Evolutionary conservation across 2,329 filamentous ascomycete genomes (phyloP).

Genomic region (Berkeleyomyces rouxiae): DNA sequence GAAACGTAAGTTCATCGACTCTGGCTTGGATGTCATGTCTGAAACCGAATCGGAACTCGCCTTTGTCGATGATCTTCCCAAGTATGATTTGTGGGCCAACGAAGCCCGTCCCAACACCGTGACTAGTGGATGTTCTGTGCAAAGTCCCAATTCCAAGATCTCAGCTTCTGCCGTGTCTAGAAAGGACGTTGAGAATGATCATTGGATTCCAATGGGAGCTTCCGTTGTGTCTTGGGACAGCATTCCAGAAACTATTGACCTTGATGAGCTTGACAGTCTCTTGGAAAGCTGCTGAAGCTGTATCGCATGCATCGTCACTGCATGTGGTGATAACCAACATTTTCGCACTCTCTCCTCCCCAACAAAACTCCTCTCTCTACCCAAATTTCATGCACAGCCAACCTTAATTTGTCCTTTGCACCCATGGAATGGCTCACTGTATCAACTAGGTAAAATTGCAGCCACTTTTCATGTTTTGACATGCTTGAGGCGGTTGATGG

Average conservation of each 20-base stretch:
- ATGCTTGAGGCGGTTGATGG: neutral
- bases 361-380: neutral
- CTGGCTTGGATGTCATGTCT: slow-evolving; percentile 16
- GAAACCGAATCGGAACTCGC: slow-evolving; percentile 20
- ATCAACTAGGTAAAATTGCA: too few species aligned
- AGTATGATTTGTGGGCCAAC: slow-evolving; percentile 14
- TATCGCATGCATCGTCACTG: neutral
- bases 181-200: slow-evolving; percentile 26
- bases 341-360: neutral
- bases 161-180: slow-evolving; percentile 16
- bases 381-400: neutral
- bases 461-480: neutral
- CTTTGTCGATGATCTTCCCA: slow-evolving; percentile 25
- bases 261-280: slow-evolving; percentile 83
- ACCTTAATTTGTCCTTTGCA: neutral
- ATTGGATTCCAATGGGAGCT: slow-evolving; percentile 20
- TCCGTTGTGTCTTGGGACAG: slow-evolving; percentile 36
- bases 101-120: slow-evolving; percentile 18
- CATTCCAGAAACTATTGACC: slow-evolving; percentile 75
- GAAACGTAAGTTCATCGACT: slow-evolving; percentile 41
- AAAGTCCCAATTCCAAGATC: slow-evolving; percentile 15
- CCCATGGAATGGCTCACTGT: too few species aligned
- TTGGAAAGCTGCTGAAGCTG: slow-evolving; percentile 51
- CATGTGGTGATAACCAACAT: neutral
- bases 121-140: slow-evolving; percentile 20